These are phyloP conservation scores for Orychophragmus violaceus DNA, from an alignment of 345 rosid species.

Conservation along the genomic window DNA sequence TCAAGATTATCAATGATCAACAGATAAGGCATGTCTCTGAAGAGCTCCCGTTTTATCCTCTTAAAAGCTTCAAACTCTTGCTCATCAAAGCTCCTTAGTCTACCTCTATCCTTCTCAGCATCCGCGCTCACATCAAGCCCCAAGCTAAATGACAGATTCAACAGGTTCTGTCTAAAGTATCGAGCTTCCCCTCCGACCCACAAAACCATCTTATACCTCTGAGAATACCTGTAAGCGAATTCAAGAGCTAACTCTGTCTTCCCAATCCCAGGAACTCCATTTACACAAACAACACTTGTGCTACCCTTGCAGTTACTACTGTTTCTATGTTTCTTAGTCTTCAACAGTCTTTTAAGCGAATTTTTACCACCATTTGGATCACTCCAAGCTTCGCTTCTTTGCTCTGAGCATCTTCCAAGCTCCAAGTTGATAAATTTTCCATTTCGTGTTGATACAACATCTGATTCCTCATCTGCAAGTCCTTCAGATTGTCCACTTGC, in stretches of 20 bases:
- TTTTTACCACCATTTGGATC: slow-evolving; percentile 53
- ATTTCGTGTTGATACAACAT: slow-evolving; percentile 34
- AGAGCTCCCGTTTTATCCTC: slow-evolving; percentile 73
- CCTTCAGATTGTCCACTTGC: slow-evolving; percentile 77
- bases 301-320: slow-evolving; percentile 45
- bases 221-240: slow-evolving; percentile 67
- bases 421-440: slow-evolving; percentile 64
- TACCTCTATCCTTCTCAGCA: slow-evolving; percentile 78
- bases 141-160: slow-evolving; percentile 68
- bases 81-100: slow-evolving; percentile 74
- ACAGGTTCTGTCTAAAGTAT: slow-evolving; percentile 71
- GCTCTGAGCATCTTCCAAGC: slow-evolving; percentile 59
- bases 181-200: slow-evolving; percentile 92
- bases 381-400: slow-evolving; percentile 55
- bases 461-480: slow-evolving; percentile 73
- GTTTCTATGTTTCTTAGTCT: slow-evolving; percentile 60
- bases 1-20: slow-evolving; percentile 90
- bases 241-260: slow-evolving; percentile 91
- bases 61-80: slow-evolving; percentile 86
- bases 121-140: slow-evolving; percentile 86
- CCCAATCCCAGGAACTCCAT: slow-evolving; percentile 73
- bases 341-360: slow-evolving; percentile 53
- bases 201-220: slow-evolving; percentile 82
- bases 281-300: slow-evolving; percentile 56
- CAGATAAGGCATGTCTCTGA: slow-evolving; percentile 77